Conservation (phyloP, 2,329 filamentous ascomycete species). For the Salinomyces thailandicus region DNA sequence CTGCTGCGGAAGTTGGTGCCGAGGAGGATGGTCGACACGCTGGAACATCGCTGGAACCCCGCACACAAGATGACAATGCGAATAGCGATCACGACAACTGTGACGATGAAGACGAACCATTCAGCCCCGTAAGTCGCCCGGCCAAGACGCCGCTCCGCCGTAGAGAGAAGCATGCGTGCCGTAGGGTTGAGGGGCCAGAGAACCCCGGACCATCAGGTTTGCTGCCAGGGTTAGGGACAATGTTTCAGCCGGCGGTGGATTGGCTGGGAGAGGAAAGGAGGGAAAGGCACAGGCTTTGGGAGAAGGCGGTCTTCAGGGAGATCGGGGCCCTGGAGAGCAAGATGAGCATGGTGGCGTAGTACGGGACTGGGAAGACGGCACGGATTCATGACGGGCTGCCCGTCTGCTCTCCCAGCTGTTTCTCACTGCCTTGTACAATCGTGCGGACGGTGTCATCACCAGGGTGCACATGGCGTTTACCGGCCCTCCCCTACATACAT, state of each 20-base stretch:
- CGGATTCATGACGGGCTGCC: no score
- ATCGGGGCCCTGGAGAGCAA: conserved; percentile 2
- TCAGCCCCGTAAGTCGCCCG: conserved; percentile 8
- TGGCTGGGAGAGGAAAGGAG: conserved; percentile 55
- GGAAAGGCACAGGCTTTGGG: conserved; percentile 55
- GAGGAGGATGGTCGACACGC: background rate
- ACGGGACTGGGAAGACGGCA: no score
- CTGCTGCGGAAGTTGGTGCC: no score
- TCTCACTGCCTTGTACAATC: no score
- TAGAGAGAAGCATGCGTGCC: conserved; percentile 24
- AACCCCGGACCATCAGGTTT: conserved; percentile 21
- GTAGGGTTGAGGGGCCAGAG: conserved; percentile 10
- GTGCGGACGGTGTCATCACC: no score
- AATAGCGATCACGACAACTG: no score
- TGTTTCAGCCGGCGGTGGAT: conserved; percentile 67
- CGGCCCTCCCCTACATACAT: no score
- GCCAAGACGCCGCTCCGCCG: conserved; percentile 26
- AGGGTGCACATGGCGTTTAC: no score
- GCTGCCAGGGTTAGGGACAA: conserved; percentile 46
- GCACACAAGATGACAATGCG: no score
- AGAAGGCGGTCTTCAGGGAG: conserved; percentile 40
- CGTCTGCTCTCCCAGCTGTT: no score
- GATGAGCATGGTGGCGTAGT: no score
- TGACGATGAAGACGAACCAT: conserved; percentile 27
- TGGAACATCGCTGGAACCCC: no score